Base-by-base conservation (phyloP, 495 filamentous ascomycete genomes). In the Lichenothelia convexa region DNA sequence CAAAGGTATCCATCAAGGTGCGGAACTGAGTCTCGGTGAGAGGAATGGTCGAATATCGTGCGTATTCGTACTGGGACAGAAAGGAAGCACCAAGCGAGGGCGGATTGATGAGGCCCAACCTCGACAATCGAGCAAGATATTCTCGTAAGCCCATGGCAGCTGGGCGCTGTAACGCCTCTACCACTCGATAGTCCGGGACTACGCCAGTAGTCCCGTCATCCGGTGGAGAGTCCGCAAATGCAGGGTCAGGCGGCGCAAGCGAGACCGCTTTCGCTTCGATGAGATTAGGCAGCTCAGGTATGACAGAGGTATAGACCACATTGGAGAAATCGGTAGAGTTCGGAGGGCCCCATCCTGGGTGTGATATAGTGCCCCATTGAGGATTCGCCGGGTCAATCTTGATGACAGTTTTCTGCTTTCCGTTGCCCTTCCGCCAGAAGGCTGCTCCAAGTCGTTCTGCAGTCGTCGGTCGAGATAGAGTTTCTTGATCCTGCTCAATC, bases 251-350 rank as follows among this genome's bases (percentile, higher is more conserved):
- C 1, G 80, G 80, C 1, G 82, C 82, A 26, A 89, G 64, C 1
- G 83, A 79, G 9, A 89, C 73, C 5, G 85, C 89, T 57, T 85
- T 85, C 0, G 84, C 86, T 55, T 97, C 89, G 39, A 97, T 84
- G 17, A 97, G 63, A 47, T 93, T 78, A 2, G 87, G 80, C 11
- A 97, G 63, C 58, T 95, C 91, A 15, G 64, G 60, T 9, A 97
- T 68, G n/a, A 97, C 81, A 0, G 68, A 71, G 26, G 62, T 62
- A 51, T 87, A 94, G 31, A 86, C 73, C 7, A 94, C 56, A 44
- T 85, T 72, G 4, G 84, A 73, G 2, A 91, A 55, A 46, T 91
- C 78, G 2, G 62, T 59, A 0, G 72, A 80, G 6, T 60, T 57
- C 5, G 89, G 85, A 2, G 84, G 75, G 3, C 77, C 78, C 89